phyloP scores from a whole-genome alignment of 1,284 basidiomycete species.

The Inonotus obliquus region DNA sequence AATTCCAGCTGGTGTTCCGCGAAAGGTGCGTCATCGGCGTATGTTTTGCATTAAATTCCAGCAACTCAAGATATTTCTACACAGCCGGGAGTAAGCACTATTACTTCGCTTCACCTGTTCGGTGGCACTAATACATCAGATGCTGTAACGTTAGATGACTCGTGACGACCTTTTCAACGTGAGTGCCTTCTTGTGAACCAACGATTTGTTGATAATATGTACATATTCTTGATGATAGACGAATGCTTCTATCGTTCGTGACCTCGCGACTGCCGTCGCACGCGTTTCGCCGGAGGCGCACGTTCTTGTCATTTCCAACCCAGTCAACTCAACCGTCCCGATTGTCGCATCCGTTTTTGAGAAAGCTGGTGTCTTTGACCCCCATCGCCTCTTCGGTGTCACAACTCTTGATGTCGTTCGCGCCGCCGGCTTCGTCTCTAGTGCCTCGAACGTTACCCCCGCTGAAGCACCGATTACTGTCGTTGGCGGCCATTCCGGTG shows the following conservation, averaged over 20 bases:
- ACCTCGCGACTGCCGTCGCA: constrained; percentile 87
- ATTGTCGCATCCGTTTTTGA: constrained; percentile 93
- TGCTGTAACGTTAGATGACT: constrained; percentile 62
- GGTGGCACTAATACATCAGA: constrained; percentile 26
- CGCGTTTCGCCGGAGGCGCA: constrained; percentile 87
- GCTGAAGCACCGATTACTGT: constrained; percentile 78
- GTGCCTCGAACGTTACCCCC: constrained; percentile 64
- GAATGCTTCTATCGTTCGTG: constrained; percentile 94
- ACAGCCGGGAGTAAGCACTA: constrained; percentile 66
- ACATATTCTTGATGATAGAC: constrained; percentile 44
- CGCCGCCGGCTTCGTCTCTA: constrained; percentile 86
- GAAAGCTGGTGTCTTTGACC: constrained; percentile 93
- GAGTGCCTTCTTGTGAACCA: constrained; percentile 31
- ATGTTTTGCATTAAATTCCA: constrained; percentile 3
- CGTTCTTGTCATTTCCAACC: constrained; percentile 96
- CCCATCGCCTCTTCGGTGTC: constrained; percentile 76
- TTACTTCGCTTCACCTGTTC: constrained; percentile 18
- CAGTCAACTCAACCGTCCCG: constrained; percentile 94
- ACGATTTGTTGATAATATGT: not conserved
- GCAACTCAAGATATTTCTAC: constrained; percentile 27
- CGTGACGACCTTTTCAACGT: constrained; percentile 99
- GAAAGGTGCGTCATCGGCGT: constrained; percentile 60
- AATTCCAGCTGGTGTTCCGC: constrained; percentile 95
- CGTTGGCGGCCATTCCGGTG: constrained; percentile 93
- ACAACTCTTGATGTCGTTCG: constrained; percentile 98